Base-by-base conservation (phyloP, 2,329 filamentous ascomycete genomes). In the Ceratocystis papillata region DNA sequence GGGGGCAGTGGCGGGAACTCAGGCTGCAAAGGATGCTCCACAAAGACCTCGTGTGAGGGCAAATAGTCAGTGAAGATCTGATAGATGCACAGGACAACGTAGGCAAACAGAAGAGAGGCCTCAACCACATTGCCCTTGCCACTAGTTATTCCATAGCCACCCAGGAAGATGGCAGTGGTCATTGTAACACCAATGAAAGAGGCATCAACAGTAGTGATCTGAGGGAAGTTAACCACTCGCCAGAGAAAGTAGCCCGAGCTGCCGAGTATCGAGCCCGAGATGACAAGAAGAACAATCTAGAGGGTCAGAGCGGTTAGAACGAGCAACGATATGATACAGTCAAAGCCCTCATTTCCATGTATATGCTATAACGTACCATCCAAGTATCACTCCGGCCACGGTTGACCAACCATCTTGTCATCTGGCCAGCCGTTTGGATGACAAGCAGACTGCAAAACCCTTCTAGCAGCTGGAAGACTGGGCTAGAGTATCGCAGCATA, bases 21-120 rank as follows among this genome's bases (percentile, higher is more conserved):
- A n/a, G 89, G 86, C 68, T 95, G 88, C 1, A 77, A 74, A 41
- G 78, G 76, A 63, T 79, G 75, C 3, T 80, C 76, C 2, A 79
- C 77, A 37, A 84, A 81, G 41, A 81, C 78, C 33, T 82, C 79
- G n/a, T 82, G 85, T 20, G 82, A 76, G 2, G 94, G 91, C 70
- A 93, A 85, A 77, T 97, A 97, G 77, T 99, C 94, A 72, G 94
- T 99, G 76, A 97, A 97, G 75, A 97, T 97, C 76, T 99, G 94
- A 78, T 97, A 99, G 73, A 97, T 89, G 79, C 93, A 97, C 69
- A 99, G 86, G n/a, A 96, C 94, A 68, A 96, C 85, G 76, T 99
- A 99, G 72, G 94, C 93, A 69, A 99, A 97, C 67, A 99, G 82
- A 10, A 99, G 80, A 25, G 93, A 96, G 70, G 90, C 96, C 77